Base-by-base conservation (phyloP, 345 rosid genomes). In the Lumnitzera racemosa region DNA sequence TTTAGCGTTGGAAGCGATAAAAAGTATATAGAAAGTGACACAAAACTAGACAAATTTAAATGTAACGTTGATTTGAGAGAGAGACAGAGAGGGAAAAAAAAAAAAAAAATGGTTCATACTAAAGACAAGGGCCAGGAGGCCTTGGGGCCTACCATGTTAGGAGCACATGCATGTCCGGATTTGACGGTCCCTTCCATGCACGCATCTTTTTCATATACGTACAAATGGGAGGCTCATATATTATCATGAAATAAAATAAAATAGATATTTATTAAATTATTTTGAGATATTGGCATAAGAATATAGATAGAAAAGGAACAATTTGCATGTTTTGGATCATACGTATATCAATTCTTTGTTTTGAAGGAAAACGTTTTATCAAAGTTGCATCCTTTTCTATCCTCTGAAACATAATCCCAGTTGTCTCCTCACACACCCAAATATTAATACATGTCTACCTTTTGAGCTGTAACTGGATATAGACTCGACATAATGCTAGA, bases 111-210 rank as follows among this genome's bases (percentile, higher is more conserved):
- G 20, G 20, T 9, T 17, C 5, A 56, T 15, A 57, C 15, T 50
- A 56, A 15, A 20, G 36, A 50, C 51, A 11, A 41, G 41, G 46
- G 25, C 15, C 24, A 55, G 10, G 41, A 58, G 56, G 81, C 56
- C 78, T 82, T 77, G 78, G 56, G 83, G 58, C 81, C 86, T 79
- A 81, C 89, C 89, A 83, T 61, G 89, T 80, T 73, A 65, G 50
- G 23, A 52, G 76, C 86, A 83, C 86, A 81, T 83, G 89, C 71
- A 61, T 51, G 31, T 13, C 80, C 83, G 74, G 63, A 12, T 24
- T 55, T 67, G 7, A n/a, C 65, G 77, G 67, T 61, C 74, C 70
- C 16, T 25, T 59, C 8, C 12, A 31, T 66, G 53, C 67, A 55
- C 51, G 62, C 69, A 58, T 77, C 78, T 0, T 61, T 72, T 72